Percentiles rank a stretch among this genome's conserved stretches.
Conservation (phyloP, 2,329 filamentous ascomycete species). For the Ophiostoma montium region DNA sequence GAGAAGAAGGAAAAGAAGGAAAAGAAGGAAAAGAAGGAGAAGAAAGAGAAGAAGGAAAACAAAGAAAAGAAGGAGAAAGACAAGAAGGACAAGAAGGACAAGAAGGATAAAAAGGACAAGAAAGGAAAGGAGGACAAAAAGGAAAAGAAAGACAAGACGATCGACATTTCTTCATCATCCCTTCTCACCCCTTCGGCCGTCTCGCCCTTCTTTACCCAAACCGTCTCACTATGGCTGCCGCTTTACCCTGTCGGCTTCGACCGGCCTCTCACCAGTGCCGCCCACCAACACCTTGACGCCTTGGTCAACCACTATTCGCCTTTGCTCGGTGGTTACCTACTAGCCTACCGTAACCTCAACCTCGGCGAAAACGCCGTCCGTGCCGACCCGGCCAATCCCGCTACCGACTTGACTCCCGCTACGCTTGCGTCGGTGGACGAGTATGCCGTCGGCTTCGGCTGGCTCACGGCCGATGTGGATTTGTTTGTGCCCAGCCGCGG, state of each 20-base stretch:
- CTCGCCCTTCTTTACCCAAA: conserved; percentile 67
- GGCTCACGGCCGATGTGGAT: conserved; percentile 77
- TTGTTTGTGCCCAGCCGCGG: conserved; percentile 66
- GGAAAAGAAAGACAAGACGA: background rate
- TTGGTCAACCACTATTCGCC: conserved; percentile 66
- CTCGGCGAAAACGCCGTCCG: conserved; percentile 46
- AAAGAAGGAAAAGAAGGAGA: conserved; percentile 1
- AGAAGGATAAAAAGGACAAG: conserved; percentile 4
- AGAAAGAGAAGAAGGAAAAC: background rate
- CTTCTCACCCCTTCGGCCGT: background rate
- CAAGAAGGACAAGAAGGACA: conserved; percentile 3
- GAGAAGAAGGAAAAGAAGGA: background rate
- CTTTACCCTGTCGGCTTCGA: conserved; percentile 58
- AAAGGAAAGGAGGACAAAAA: background rate
- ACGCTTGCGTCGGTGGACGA: conserved; percentile 51
- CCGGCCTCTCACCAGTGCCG: conserved; percentile 54
- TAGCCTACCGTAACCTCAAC: conserved; percentile 56
- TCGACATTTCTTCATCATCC: background rate
- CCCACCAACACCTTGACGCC: conserved; percentile 60
- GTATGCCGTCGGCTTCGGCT: conserved; percentile 74
- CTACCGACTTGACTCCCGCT: conserved; percentile 32
- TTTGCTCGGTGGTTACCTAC: conserved; percentile 56
- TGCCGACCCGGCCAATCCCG: conserved; percentile 25
- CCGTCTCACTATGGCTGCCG: conserved; percentile 66
- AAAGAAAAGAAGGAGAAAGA: conserved; percentile 1